These are phyloP conservation scores for Hanseniaspora valbyensis DNA, from an alignment of 805 yeast species.

Conservation along the genomic window DNA sequence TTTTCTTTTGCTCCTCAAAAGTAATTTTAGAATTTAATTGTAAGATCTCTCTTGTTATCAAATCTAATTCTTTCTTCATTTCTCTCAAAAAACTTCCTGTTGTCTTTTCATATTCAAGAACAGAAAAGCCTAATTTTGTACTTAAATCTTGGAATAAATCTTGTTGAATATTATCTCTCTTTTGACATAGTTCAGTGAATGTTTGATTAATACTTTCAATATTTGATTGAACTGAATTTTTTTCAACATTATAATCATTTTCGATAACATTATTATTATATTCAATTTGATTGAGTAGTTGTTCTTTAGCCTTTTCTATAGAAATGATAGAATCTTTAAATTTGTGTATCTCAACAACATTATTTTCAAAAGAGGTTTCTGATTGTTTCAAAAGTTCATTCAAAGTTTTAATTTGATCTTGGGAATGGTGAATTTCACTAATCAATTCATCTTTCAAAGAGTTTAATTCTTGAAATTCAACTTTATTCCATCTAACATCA, in stretches of 20 bases:
- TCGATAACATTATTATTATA: constrained; percentile 34
- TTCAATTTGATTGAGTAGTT: constrained; percentile 40
- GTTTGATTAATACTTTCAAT: constrained; percentile 21
- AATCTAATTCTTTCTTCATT: constrained; percentile 50
- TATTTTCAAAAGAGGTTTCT: not conserved
- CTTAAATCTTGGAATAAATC: constrained; percentile 47
- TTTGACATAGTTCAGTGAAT: constrained; percentile 24
- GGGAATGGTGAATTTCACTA: constrained; percentile 33
- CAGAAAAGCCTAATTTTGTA: constrained; percentile 40
- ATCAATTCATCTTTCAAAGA: constrained; percentile 39
- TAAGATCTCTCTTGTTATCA: constrained; percentile 49
- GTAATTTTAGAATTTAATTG: constrained; percentile 48
- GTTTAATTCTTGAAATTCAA: constrained; percentile 46
- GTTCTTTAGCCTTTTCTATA: constrained; percentile 35
- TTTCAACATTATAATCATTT: constrained; percentile 25
- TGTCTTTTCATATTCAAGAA: constrained; percentile 58
- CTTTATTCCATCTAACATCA: constrained; percentile 60
- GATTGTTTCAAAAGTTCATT: not conserved
- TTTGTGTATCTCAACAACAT: not conserved
- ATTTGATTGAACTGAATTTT: constrained; percentile 22
- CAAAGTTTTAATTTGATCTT: constrained; percentile 19
- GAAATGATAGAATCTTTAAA: not conserved
- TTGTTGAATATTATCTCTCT: constrained; percentile 33
- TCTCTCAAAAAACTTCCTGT: constrained; percentile 50
- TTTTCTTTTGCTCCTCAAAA: constrained; percentile 53